A percentile compares a stretch with the other conserved stretches of the same genome.
phyloP scores from a whole-genome alignment of 225 moss, liverwort and hornwort species.

The Thuidium tamariscinum region DNA sequence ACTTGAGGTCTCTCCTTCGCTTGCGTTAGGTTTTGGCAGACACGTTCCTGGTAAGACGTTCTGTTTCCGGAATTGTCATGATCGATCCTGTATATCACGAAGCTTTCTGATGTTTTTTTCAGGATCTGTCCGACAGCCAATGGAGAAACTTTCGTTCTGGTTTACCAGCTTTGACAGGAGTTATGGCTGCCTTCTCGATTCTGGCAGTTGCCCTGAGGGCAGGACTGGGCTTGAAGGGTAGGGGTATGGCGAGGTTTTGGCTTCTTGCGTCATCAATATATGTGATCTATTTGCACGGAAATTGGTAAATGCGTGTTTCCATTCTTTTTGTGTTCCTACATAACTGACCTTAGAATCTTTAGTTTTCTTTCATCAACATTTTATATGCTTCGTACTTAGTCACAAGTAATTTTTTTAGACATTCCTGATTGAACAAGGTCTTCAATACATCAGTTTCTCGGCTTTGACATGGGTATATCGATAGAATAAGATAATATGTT shows the following conservation, averaged over 20 bases:
- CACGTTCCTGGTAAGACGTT: neutral
- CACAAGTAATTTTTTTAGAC: neutral
- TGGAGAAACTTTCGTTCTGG: conserved; percentile 82
- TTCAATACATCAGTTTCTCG: neutral
- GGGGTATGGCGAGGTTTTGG: conserved; percentile 75
- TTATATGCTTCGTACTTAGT: neutral
- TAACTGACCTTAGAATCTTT: neutral
- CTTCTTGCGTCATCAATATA: conserved; percentile 49
- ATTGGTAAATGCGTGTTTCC: conserved; percentile 23
- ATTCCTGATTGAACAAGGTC: neutral
- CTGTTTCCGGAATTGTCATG: neutral
- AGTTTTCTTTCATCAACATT: neutral
- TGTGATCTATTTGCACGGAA: conserved; percentile 65
- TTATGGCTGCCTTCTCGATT: conserved; percentile 56
- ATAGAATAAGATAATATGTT: neutral
- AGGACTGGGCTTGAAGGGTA: conserved; percentile 23
- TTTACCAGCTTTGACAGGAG: conserved; percentile 40
- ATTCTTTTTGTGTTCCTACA: neutral
- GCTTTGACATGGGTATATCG: neutral
- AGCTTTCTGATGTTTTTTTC: neutral
- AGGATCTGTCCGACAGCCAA: conserved; percentile 80
- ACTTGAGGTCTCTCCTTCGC: neutral
- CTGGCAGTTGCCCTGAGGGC: conserved; percentile 33
- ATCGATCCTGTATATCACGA: neutral
- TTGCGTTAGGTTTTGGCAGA: neutral